These are phyloP conservation scores for Eutypella sp. DNA, from an alignment of 2,329 filamentous ascomycete species.

Conservation along the genomic window DNA sequence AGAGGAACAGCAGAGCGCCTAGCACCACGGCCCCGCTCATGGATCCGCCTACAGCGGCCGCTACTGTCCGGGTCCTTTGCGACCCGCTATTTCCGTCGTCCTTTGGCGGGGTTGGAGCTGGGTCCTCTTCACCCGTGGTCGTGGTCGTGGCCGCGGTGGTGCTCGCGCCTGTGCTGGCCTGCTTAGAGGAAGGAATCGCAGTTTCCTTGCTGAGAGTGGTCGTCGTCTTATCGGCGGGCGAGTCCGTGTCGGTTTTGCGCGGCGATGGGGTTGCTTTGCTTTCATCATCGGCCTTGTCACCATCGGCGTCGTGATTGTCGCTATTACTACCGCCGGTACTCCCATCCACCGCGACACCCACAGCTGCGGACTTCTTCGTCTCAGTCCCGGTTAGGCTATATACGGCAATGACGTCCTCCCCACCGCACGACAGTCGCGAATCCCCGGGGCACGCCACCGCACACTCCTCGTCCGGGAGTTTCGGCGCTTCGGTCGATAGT, in stretches of 20 bases:
- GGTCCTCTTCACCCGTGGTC: too few relatives aligned
- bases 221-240: not conserved
- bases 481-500: slow-evolving; percentile 11
- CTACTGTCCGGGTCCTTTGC: slow-evolving; percentile 5
- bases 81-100: slow-evolving; percentile 1
- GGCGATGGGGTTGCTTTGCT: too few relatives aligned
- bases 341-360: not conserved
- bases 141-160: not conserved
- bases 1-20: slow-evolving; percentile 15
- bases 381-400: slow-evolving; percentile 11
- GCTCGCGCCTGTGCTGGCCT: too few relatives aligned
- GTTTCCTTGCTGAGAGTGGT: too few relatives aligned
- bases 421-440: slow-evolving; percentile 17
- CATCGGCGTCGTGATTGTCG: not conserved
- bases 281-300: too few relatives aligned
- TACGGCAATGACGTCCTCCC: slow-evolving; percentile 14
- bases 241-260: not conserved
- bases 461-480: slow-evolving; percentile 17
- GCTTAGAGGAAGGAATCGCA: too few relatives aligned
- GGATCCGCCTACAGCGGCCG: slow-evolving; percentile 20
- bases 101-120: too few relatives aligned
- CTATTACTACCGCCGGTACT: not conserved
- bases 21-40: slow-evolving; percentile 20
- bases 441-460: slow-evolving; percentile 17
- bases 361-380: not conserved